Base-by-base conservation (phyloP, 2,329 filamentous ascomycete genomes). In the Samsoniella hepiali region DNA sequence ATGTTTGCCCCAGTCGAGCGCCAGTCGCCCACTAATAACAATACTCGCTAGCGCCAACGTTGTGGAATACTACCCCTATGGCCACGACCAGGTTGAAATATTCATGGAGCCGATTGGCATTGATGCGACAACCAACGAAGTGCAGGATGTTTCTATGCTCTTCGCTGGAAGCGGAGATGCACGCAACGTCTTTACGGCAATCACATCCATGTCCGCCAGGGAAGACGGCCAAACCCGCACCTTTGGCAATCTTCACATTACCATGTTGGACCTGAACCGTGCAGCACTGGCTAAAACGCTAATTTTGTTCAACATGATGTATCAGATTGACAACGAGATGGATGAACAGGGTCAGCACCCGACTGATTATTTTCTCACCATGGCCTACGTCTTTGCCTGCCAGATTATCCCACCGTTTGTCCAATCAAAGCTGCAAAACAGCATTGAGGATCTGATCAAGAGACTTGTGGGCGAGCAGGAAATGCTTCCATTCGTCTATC, bases 151-250 rank as follows among this genome's bases (percentile, higher is more conserved):
- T 2, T 60, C 66, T 4, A 63, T 69, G 17, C 59, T 72, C 40
- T 67, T 71, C 53, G 69, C 67, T 22, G 67, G 70, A 29, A 67
- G 64, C 58, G 70, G 70, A 11, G 69, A 72, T 49, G 69, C 64
- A 17, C 67, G 67, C 5, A 64, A 70, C 38, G 38, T 70, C 32
- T 69, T 69, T 27, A 13, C 31, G 5, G 66, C 68, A 7, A 60
- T 72, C n/a, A 22, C 57, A 54, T 22, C 22, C 29, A 31, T 67
- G 7, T 11, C 36, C 7, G 2, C 47, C 34, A 50, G 3, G 6
- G 49, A 65, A 38, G n/a, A 3, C 31, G 54, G 5, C 34, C 15
- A 45, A 10, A 15, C 32, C 6, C 27, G 34, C 3, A 22, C 40
- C 11, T 66, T 64, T 47, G 32, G 55, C 15, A 63, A 65, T 9